phyloP scores from a whole-genome alignment of 2,329 filamentous ascomycete genomes.

The Diaporthe sp. region DNA sequence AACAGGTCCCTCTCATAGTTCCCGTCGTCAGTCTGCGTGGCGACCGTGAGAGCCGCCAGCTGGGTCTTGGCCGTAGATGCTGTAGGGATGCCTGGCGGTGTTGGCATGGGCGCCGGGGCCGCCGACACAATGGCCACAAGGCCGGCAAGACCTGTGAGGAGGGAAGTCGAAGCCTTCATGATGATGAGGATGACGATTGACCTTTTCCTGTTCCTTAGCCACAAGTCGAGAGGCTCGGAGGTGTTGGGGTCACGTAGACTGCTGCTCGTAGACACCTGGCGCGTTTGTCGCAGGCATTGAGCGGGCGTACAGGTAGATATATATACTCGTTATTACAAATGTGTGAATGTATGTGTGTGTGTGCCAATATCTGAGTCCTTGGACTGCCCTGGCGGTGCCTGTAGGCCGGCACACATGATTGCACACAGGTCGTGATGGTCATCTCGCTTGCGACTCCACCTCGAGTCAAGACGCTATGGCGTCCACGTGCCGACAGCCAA shows the following conservation, averaged over 20 bases:
- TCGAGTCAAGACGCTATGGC: slow-evolving; percentile 18
- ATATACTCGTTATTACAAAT: neutral
- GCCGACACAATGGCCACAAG: slow-evolving; percentile 40
- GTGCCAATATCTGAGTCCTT: neutral
- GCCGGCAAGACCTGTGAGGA: slow-evolving; percentile 43
- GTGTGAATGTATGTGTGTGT: neutral
- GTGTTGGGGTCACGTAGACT: neutral
- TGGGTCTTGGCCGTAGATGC: slow-evolving; percentile 68
- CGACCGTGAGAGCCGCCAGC: slow-evolving; percentile 71
- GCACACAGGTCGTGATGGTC: slow-evolving; percentile 9
- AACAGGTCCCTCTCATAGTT: slow-evolving; percentile 78
- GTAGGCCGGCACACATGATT: neutral
- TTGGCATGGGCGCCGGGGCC: slow-evolving; percentile 47
- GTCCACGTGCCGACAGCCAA: slow-evolving; percentile 30
- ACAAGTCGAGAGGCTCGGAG: neutral
- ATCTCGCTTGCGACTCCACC: slow-evolving; percentile 24
- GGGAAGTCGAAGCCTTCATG: slow-evolving; percentile 42
- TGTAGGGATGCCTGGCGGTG: slow-evolving; percentile 72
- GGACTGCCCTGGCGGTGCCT: neutral
- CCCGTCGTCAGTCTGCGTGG: slow-evolving; percentile 64
- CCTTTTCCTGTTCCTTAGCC: neutral
- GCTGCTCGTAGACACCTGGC: neutral
- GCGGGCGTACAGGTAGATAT: neutral
- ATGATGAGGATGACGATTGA: slow-evolving; percentile 25
- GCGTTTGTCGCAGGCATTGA: neutral